These are phyloP conservation scores for Umbilicus rupestris DNA, from an alignment of 164 flowering plant species.

Conservation along the genomic window DNA sequence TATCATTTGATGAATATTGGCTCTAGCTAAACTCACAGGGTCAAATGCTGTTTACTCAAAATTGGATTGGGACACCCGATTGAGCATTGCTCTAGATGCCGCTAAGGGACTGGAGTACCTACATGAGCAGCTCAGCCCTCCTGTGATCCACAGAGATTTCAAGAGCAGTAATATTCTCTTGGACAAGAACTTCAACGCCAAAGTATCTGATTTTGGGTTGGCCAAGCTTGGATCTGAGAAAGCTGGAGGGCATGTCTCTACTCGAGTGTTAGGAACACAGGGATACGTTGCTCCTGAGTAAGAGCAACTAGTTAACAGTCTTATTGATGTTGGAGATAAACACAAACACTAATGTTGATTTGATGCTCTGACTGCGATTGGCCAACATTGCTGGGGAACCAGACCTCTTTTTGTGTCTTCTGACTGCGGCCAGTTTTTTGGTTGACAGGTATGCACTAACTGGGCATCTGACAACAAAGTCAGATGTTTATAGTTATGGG, in stretches of 20 bases:
- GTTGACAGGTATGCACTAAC: slow-evolving; percentile 77
- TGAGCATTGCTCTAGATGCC: slow-evolving; percentile 87
- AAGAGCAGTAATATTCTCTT: slow-evolving; percentile 89
- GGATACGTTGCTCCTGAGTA: slow-evolving; percentile 98
- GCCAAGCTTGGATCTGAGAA: slow-evolving; percentile 90
- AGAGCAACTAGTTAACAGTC: slow-evolving; percentile 15
- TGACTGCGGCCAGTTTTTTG: background rate
- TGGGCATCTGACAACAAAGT: slow-evolving; percentile 92
- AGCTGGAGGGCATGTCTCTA: slow-evolving; percentile 94
- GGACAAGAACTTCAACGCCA: slow-evolving; percentile 81
- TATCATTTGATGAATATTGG: background rate
- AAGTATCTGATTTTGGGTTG: slow-evolving; percentile 94
- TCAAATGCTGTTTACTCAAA: slow-evolving; percentile 29
- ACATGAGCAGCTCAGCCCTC: slow-evolving; percentile 82
- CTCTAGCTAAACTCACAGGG: slow-evolving; percentile 27
- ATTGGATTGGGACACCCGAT: slow-evolving; percentile 83
- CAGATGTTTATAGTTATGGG: slow-evolving; percentile 98
- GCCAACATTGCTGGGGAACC: too few species aligned
- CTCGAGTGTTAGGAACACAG: slow-evolving; percentile 91
- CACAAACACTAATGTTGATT: too few species aligned
- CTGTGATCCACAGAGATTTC: slow-evolving; percentile 95
- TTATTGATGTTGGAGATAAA: background rate
- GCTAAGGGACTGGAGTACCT: slow-evolving; percentile 96
- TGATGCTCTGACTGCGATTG: too few species aligned
- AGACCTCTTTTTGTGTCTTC: too few species aligned